These are phyloP conservation scores for Paragyromitra xinjiangensis DNA, from an alignment of 495 filamentous ascomycete species.

Conservation along the genomic window DNA sequence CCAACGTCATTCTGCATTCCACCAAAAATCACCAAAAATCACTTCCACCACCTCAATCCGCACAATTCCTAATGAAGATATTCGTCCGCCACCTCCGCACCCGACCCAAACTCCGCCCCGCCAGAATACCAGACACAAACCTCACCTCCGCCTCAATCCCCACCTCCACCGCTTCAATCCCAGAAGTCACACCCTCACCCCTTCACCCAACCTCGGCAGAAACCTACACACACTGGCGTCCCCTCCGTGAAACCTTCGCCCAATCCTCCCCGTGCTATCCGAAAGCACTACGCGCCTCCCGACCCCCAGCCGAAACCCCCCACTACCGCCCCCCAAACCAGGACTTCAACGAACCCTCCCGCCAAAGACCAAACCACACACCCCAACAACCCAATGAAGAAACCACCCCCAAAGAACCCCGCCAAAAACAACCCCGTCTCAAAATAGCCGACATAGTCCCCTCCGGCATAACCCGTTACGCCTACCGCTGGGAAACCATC, in stretches of 20 bases:
- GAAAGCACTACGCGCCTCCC: too few species aligned
- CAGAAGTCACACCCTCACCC: neutral
- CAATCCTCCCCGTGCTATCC: too few species aligned
- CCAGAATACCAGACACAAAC: neutral
- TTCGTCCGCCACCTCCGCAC: slow-evolving; percentile 44
- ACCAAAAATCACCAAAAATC: slow-evolving; percentile 15
- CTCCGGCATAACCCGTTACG: slow-evolving; percentile 25
- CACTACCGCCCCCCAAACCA: neutral
- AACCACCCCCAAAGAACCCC: neutral
- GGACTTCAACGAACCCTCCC: neutral
- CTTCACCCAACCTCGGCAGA: slow-evolving; percentile 4
- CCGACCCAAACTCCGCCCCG: slow-evolving; percentile 16
- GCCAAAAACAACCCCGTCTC: neutral
- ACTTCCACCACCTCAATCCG: neutral
- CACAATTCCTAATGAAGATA: slow-evolving; percentile 26
- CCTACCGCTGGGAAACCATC: slow-evolving; percentile 56
- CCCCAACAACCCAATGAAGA: neutral
- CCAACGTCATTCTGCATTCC: neutral
- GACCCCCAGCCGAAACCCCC: neutral
- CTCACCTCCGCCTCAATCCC: slow-evolving; percentile 18
- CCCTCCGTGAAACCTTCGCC: neutral
- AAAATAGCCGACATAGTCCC: slow-evolving; percentile 33
- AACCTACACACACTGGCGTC: slow-evolving; percentile 5
- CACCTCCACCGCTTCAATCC: neutral
- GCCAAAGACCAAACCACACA: neutral